phyloP scores from a whole-genome alignment of 2,329 filamentous ascomycete genomes.

The Coccinonectria pachysandricola region DNA sequence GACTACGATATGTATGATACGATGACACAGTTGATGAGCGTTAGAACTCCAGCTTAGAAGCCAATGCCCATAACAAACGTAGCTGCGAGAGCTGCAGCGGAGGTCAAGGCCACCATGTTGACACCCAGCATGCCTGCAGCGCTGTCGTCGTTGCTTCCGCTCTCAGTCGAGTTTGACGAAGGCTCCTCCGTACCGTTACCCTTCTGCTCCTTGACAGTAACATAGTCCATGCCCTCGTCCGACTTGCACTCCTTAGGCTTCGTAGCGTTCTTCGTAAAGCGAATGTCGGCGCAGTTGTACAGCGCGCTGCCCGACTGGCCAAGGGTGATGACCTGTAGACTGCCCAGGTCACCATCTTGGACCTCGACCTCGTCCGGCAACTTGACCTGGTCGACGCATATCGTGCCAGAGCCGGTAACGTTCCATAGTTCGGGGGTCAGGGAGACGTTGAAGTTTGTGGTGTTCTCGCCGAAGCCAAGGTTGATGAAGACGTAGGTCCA shows the following conservation, averaged over 20 bases:
- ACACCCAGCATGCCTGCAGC: conserved; percentile 15
- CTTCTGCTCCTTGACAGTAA: conserved; percentile 22
- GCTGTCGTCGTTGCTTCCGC: conserved; percentile 7
- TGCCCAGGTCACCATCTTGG: conserved; percentile 51
- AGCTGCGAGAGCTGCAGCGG: conserved; percentile 27
- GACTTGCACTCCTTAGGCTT: conserved; percentile 28
- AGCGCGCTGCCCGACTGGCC: conserved; percentile 48
- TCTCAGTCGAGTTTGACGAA: not conserved
- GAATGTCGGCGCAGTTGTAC: conserved; percentile 70
- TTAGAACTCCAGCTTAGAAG: conserved; percentile 22
- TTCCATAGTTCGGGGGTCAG: conserved; percentile 50
- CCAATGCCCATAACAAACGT: conserved; percentile 28
- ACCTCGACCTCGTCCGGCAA: conserved; percentile 44
- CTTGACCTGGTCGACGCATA: conserved; percentile 53
- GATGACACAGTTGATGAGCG: no score
- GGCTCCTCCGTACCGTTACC: conserved; percentile 10
- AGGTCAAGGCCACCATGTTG: conserved; percentile 21
- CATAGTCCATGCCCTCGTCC: conserved; percentile 31
- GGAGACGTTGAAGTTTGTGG: conserved; percentile 58
- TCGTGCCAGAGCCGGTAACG: conserved; percentile 49
- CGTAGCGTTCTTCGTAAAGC: conserved; percentile 45
- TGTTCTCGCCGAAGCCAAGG: conserved; percentile 38
- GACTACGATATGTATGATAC: no score
- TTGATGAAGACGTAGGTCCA: conserved; percentile 46
- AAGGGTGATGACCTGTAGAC: conserved; percentile 59